Evolutionary conservation across 2,329 filamentous ascomycete genomes (phyloP).

Genomic region (Epichloe festucae): DNA sequence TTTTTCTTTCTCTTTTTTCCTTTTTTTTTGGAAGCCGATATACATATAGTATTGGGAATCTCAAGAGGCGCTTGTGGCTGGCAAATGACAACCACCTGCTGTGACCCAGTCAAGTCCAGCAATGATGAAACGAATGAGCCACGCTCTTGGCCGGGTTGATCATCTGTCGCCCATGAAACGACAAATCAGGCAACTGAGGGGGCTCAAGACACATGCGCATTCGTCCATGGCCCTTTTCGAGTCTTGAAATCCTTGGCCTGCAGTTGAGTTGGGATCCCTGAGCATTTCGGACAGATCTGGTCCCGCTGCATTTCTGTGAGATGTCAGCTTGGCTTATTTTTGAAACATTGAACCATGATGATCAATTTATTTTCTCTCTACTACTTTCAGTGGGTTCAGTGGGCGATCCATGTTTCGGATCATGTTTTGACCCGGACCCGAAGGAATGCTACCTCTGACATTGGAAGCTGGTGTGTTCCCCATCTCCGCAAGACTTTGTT

Average conservation of each 20-base stretch:
- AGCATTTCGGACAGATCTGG: background rate
- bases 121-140: no score
- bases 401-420: no score
- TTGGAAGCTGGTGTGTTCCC: no score
- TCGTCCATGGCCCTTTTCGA: background rate
- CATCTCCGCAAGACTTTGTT: no score
- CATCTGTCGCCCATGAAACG: background rate
- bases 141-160: background rate
- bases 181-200: background rate
- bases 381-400: no score
- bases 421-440: no score
- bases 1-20: no score
- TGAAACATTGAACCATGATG: no score
- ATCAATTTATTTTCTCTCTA: no score
- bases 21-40: no score
- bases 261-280: background rate
- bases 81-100: background rate
- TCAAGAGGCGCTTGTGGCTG: background rate
- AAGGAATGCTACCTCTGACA: no score
- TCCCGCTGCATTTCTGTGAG: background rate
- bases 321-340: background rate
- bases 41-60: background rate
- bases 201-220: background rate
- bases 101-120: background rate
- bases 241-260: background rate